Evolutionary conservation across 2,329 filamentous ascomycete species (phyloP).

Genomic region (Elsinoe batatas): DNA sequence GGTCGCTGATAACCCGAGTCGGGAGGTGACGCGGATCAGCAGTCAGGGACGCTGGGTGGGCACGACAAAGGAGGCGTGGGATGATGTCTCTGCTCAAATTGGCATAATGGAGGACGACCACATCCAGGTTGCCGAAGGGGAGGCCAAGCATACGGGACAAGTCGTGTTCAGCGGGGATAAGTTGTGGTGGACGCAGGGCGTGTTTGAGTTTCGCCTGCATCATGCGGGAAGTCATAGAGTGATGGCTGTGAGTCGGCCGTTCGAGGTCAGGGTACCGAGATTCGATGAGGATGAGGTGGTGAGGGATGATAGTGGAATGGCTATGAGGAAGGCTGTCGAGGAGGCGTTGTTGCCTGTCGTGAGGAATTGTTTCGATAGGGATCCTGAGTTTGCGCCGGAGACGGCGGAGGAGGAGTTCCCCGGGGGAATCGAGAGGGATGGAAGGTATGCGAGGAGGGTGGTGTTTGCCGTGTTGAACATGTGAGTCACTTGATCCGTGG

Average conservation of each 20-base stretch:
- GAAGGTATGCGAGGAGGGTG: conserved; percentile 79
- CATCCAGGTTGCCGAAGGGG: conserved; percentile 23
- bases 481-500: conserved; percentile 39
- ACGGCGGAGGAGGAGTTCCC: conserved; percentile 76
- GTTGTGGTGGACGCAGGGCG: conserved; percentile 92
- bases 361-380: conserved; percentile 83
- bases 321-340: conserved; percentile 61
- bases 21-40: conserved; percentile 72
- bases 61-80: conserved; percentile 65
- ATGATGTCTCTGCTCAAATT: conserved; percentile 62
- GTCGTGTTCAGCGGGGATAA: conserved; percentile 86
- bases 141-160: conserved; percentile 56
- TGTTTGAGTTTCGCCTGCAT: conserved; percentile 96
- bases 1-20: conserved; percentile 84
- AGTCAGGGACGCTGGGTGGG: conserved; percentile 86
- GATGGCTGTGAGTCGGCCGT: conserved; percentile 87
- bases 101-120: conserved; percentile 65
- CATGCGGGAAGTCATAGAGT: conserved; percentile 87
- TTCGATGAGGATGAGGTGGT: conserved; percentile 67
- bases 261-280: conserved; percentile 74
- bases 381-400: conserved; percentile 80
- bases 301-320: conserved; percentile 46
- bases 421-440: conserved; percentile 70
- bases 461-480: conserved; percentile 93
- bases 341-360: conserved; percentile 69